Evolutionary conservation across 2,329 filamentous ascomycete genomes (phyloP).

Genomic region (Monosporascus cannonballus): DNA sequence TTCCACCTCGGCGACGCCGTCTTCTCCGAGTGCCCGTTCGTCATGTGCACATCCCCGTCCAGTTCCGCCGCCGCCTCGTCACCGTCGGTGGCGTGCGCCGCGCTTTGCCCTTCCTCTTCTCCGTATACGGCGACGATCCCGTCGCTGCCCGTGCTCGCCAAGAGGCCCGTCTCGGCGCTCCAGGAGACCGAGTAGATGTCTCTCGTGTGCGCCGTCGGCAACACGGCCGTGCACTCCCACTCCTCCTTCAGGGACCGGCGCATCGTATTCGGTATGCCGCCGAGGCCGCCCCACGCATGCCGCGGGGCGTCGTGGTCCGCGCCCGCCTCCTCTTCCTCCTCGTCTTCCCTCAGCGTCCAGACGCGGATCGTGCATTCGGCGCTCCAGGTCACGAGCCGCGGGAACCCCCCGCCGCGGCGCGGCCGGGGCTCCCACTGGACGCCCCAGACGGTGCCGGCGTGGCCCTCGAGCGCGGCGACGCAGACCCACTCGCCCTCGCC

Average conservation of each 20-base stretch:
- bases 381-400: slow-evolving; percentile 73
- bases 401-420: slow-evolving; percentile 35
- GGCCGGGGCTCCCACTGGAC: slow-evolving; percentile 61
- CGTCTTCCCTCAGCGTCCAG: slow-evolving; percentile 62
- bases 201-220: slow-evolving; percentile 71
- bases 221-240: slow-evolving; percentile 71
- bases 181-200: slow-evolving; percentile 82
- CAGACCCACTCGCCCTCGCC: slow-evolving; percentile 87
- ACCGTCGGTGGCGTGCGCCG: slow-evolving; percentile 9
- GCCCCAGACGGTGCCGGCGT: slow-evolving; percentile 85
- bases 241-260: slow-evolving; percentile 70
- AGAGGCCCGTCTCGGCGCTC: slow-evolving; percentile 69
- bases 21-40: slow-evolving; percentile 14
- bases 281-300: slow-evolving; percentile 36
- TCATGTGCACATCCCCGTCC: slow-evolving; percentile 25
- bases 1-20: slow-evolving; percentile 55
- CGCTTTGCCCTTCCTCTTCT: slow-evolving; percentile 29
- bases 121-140: slow-evolving; percentile 74
- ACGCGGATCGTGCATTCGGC: slow-evolving; percentile 76
- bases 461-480: slow-evolving; percentile 73
- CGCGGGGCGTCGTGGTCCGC: slow-evolving; percentile 14
- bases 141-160: slow-evolving; percentile 88
- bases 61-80: slow-evolving; percentile 23
- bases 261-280: slow-evolving; percentile 83
- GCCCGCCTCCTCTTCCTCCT: slow-evolving; percentile 35